phyloP scores from a whole-genome alignment of 768 basidiomycete genomes.

The Lenzites betulinus region DNA sequence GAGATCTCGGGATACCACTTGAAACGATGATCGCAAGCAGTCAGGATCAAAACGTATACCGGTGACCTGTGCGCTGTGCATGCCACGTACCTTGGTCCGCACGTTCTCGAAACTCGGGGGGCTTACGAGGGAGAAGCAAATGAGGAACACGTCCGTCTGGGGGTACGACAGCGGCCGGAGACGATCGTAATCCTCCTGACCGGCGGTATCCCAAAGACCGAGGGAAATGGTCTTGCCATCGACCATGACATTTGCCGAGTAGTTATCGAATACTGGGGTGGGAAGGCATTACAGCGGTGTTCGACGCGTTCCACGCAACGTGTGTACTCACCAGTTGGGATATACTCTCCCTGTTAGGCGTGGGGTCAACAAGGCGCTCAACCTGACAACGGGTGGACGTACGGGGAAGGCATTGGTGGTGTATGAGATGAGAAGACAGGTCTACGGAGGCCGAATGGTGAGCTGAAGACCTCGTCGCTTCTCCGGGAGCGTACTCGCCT shows the following conservation, averaged over 20 bases:
- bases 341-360: conserved; percentile 81
- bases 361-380: conserved; percentile 2
- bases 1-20: conserved; percentile 98
- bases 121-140: conserved; percentile 98
- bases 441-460: conserved; percentile 50
- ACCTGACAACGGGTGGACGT: conserved; percentile 36
- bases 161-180: conserved; percentile 98
- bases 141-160: conserved; percentile 98
- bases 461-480: conserved; percentile 23
- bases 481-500: conserved; percentile 54
- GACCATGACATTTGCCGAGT: conserved; percentile 98
- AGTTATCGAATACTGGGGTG: conserved; percentile 93
- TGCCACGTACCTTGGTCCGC: conserved; percentile 78
- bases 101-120: conserved; percentile 99
- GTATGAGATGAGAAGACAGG: conserved; percentile 98
- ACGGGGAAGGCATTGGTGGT: conserved; percentile 98
- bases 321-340: conserved; percentile 74
- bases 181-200: conserved; percentile 98
- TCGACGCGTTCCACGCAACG: conserved; percentile 7
- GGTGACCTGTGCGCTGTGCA: background rate
- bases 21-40: conserved; percentile 9
- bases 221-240: conserved; percentile 98
- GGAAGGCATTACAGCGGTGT: conserved; percentile 4
- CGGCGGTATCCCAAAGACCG: conserved; percentile 99
- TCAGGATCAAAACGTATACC: conserved; percentile 19